These are phyloP conservation scores for Myrica gale DNA, from an alignment of 306 rosid genomes.

Conservation along the genomic window DNA sequence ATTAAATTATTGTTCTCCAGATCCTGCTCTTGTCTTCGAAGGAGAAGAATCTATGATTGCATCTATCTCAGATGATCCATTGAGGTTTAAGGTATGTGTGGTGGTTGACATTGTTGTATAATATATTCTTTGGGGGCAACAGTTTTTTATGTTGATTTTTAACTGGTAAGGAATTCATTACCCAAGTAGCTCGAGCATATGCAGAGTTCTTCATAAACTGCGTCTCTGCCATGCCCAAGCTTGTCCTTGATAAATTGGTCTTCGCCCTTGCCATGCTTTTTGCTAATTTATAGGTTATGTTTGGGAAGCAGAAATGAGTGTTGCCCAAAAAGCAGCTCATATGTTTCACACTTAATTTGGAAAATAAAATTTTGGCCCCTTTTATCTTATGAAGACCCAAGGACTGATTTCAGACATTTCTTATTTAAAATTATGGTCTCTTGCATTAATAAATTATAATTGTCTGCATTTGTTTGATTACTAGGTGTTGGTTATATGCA, in stretches of 20 bases:
- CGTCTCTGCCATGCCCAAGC: not conserved
- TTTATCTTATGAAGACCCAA: not conserved
- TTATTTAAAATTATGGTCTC: not conserved
- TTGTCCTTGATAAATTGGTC: not conserved
- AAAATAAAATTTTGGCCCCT: not conserved
- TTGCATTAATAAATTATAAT: not conserved
- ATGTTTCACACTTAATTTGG: not conserved
- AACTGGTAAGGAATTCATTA: not conserved
- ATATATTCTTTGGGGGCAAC: not conserved
- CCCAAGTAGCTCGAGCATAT: not conserved
- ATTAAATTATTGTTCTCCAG: constrained; percentile 44
- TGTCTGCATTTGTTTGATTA: not conserved
- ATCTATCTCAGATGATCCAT: constrained; percentile 77
- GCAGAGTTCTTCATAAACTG: not conserved
- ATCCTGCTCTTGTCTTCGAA: constrained; percentile 91
- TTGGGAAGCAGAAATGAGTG: not conserved
- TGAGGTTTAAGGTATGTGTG: constrained; percentile 68
- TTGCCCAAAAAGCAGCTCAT: not conserved
- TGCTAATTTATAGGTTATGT: not conserved
- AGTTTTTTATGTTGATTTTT: not conserved
- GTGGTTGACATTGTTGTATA: constrained; percentile 5
- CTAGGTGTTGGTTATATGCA: not conserved
- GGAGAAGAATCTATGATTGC: constrained; percentile 95
- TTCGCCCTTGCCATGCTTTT: not conserved
- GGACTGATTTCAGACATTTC: not conserved